phyloP scores from a whole-genome alignment of 352 stramenopile genomes.

The Globisporangium megalacanthum region DNA sequence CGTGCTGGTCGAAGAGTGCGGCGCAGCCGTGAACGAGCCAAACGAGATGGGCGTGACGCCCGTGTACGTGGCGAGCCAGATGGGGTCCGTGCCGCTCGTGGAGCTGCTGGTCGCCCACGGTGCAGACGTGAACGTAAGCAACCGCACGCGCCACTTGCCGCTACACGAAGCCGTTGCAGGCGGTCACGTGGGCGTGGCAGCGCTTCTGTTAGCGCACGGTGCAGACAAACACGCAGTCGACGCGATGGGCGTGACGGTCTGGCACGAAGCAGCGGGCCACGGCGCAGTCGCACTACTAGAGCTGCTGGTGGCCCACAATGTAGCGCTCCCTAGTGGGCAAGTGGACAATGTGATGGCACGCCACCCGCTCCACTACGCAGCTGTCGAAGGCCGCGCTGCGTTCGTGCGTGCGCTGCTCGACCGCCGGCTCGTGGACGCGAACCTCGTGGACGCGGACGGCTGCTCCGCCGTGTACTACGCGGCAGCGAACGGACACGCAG shows the following conservation, averaged over 20 bases:
- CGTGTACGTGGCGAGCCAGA: constrained; percentile 58
- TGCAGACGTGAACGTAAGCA: constrained; percentile 54
- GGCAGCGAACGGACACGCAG: constrained; percentile 50
- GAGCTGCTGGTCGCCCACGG: constrained; percentile 35
- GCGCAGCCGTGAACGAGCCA: constrained; percentile 60
- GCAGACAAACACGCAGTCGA: constrained; percentile 60
- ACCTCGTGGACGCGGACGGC: constrained; percentile 52
- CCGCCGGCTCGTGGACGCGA: constrained; percentile 54
- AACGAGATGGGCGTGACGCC: constrained; percentile 80
- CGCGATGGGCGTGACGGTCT: constrained; percentile 76
- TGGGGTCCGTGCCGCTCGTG: constrained; percentile 44
- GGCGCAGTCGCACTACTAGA: constrained; percentile 53
- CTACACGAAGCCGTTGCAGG: constrained; percentile 66
- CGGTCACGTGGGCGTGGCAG: constrained; percentile 34
- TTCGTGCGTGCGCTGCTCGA: constrained; percentile 55
- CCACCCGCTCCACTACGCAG: constrained; percentile 77
- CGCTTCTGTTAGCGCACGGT: constrained; percentile 50
- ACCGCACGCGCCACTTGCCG: constrained; percentile 56
- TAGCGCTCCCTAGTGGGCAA: constrained; percentile 42
- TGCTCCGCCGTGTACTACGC: constrained; percentile 77
- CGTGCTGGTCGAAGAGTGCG: constrained; percentile 40
- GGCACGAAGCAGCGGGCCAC: constrained; percentile 71
- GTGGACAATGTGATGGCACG: constrained; percentile 78
- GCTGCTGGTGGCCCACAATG: constrained; percentile 43
- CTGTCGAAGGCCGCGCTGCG: constrained; percentile 53